Base-by-base conservation (phyloP, 208 protist genomes). In the Crithidia mellificae region DNA sequence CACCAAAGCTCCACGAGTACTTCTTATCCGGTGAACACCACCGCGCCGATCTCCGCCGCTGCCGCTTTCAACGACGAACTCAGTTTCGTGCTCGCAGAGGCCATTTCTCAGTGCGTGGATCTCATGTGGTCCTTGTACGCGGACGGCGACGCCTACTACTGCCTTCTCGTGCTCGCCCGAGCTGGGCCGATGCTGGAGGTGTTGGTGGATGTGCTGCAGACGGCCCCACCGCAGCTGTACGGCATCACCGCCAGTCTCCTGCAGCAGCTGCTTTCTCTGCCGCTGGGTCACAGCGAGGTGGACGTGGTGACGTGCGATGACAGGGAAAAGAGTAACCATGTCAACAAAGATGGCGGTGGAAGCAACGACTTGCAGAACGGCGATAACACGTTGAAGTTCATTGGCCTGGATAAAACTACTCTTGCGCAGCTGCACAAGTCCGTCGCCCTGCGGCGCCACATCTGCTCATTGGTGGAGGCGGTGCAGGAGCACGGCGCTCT, bases 121-220 rank as follows among this genome's bases (percentile, higher is more conserved):
- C 75, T 94, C 52, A 91, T 90, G 85, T 71, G 81, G 6, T 71
- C 88, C 2, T 63, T 94, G 4, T 55, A 89, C 67, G 73, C 72
- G 15, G 88, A 94, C 29, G 81, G 76, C 7, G 83, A 94, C 63
- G 30, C 68, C 14, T 91, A 94, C 68, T 90, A 90, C 76, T 72
- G 74, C 49, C 70, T 94, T 17, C 73, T 94, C 11, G 88, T 91
- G n/a, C 47, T 78, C 1, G 81, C 81, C 11, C 80, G 85, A 17
- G 81, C 83, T 0, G 85, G 83, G 7, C 69, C 64, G 51, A 71
- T 94, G 51, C 62, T 88, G 24, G 61, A 82, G 71, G 76, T 71
- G 6, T 73, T 93, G 20, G 61, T 87, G 20, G 74, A 80, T 32
- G 64, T 88, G 22, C 68, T 93, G 53, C 73, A 78, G 36, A 67